A percentile compares a stretch with the other conserved stretches of the same genome.
phyloP scores from a whole-genome alignment of 1,284 basidiomycete species.

The Earliella scabrosa region DNA sequence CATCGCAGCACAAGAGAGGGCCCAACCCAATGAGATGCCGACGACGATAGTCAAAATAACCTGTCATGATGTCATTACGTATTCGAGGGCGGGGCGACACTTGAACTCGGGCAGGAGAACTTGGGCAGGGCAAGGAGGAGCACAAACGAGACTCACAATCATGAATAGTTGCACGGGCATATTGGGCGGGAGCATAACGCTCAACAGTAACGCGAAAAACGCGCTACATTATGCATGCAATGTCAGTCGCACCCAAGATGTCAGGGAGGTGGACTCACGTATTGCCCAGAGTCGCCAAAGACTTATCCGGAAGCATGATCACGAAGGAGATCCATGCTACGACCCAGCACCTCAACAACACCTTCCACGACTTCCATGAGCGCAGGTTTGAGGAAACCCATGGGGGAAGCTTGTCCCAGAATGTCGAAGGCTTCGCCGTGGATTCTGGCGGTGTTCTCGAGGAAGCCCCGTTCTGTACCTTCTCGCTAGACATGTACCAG shows the following conservation, averaged over 20 bases:
- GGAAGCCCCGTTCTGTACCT: neutral
- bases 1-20: constrained; percentile 74
- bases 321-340: constrained; percentile 36
- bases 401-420: constrained; percentile 32
- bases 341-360: constrained; percentile 37
- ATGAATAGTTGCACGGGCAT: constrained; percentile 43
- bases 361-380: constrained; percentile 32
- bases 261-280: constrained; percentile 29
- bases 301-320: constrained; percentile 36
- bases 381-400: constrained; percentile 37
- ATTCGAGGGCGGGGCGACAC: neutral
- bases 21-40: constrained; percentile 78
- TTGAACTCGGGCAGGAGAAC: neutral
- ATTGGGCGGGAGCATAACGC: constrained; percentile 40
- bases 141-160: constrained; percentile 32
- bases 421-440: neutral
- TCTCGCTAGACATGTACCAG: neutral
- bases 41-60: constrained; percentile 52
- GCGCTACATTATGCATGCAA: constrained; percentile 27
- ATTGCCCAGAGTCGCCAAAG: constrained; percentile 35
- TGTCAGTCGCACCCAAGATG: constrained; percentile 5
- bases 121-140: neutral
- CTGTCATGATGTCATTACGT: constrained; percentile 24
- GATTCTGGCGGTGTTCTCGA: neutral
- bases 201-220: constrained; percentile 41